Evolutionary conservation across 2,329 filamentous ascomycete genomes (phyloP).

Genomic region (Penicillium concentricum): DNA sequence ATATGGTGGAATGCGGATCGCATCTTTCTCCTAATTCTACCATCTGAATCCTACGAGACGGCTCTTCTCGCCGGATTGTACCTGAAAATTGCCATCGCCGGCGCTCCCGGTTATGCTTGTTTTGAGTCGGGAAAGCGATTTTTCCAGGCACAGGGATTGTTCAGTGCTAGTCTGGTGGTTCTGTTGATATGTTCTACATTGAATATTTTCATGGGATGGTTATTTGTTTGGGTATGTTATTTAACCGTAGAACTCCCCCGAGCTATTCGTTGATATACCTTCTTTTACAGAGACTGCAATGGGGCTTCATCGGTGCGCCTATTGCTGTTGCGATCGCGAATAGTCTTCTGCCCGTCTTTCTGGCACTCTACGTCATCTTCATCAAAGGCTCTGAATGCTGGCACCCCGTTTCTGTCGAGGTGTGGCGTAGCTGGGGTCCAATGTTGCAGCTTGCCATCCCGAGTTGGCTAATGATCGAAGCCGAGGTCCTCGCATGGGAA

Average conservation of each 20-base stretch:
- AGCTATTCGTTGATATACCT: background rate
- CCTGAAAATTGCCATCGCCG: constrained; percentile 64
- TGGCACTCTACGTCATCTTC: constrained; percentile 69
- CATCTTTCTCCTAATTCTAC: constrained; percentile 64
- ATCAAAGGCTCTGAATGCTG: constrained; percentile 70
- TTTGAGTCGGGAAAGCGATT: constrained; percentile 79
- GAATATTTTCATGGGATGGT: constrained; percentile 73
- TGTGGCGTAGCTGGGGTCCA: constrained; percentile 68
- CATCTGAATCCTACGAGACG: constrained; percentile 59
- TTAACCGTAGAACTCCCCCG: background rate
- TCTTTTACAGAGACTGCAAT: constrained; percentile 42
- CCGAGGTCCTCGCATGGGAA: constrained; percentile 87
- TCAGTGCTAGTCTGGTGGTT: constrained; percentile 74
- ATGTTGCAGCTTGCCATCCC: constrained; percentile 84
- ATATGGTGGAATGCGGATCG: constrained; percentile 66
- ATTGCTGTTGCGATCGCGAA: constrained; percentile 71
- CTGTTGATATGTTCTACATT: constrained; percentile 75
- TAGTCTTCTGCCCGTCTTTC: constrained; percentile 64
- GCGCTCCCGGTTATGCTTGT: constrained; percentile 68
- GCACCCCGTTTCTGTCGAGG: constrained; percentile 67
- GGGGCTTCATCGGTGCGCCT: constrained; percentile 73
- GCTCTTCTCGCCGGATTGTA: constrained; percentile 69
- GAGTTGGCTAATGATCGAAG: constrained; percentile 84
- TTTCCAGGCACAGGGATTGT: constrained; percentile 77
- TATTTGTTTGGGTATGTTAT: constrained; percentile 65